Evolutionary conservation across 1,284 basidiomycete genomes (phyloP), one percentile per base, ranked within the genome.

Genomic region (Fistulina hepatica): DNA sequence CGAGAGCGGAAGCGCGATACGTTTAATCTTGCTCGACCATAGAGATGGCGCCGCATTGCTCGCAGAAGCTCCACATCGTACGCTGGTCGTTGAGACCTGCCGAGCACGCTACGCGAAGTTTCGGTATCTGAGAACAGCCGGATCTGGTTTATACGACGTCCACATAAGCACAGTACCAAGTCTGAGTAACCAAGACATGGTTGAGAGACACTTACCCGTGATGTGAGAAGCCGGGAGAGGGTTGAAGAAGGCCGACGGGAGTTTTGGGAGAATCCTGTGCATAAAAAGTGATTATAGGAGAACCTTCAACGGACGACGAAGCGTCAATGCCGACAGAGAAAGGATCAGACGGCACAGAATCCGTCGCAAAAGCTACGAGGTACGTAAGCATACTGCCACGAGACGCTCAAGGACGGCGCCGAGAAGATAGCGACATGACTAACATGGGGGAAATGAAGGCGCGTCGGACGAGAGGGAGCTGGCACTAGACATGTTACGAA

Each of bases 1-100:
- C 19, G 19, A 26, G 15, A 22, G 21, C 24, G 37, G 37, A 39
- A 33, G 34, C 30, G 22, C 28, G 21, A 35, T 40, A 24, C 22
- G n/a, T 37, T 59, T 60, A 79, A 56, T 81, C 77, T 57, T 67
- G 69, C 56, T 83, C 77, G 58, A 88, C 79, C 76, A 85, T 85
- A 50, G 81, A 81, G 56, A 88, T 84, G 41, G 83, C 77, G 57
- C 83, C 83, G 54, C 83, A 88, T 64, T 84, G 70, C 66, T 85
- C 80, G 58, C 83, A 88, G 55, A 81, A 77, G 48, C 76, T 80
- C 82, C 82, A 88, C 78, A 88, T 86, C 20, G 81, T 77, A 48
- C 77, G 65, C 53, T 67, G 65, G 46, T 76, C 78, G 42, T 71
- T 70, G 41, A 65, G 54, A 38, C 73, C 69, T 19, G 74, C 55